Evolutionary conservation across 345 rosid species (phyloP).

Genomic region (Camelina laxa): DNA sequence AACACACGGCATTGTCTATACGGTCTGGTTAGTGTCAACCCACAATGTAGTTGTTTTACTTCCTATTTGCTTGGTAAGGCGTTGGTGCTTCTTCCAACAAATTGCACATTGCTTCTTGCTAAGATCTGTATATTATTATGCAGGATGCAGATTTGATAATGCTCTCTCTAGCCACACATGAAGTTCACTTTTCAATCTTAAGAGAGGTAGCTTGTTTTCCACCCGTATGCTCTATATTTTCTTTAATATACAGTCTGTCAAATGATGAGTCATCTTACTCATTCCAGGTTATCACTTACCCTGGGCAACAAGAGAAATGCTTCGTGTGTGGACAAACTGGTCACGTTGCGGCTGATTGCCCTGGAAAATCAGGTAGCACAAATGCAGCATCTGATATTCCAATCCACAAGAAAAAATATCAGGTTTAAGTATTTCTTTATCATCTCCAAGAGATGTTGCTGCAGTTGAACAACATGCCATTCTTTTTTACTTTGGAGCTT

Average conservation of each 20-base stretch:
- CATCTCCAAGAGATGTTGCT: conserved; percentile 16
- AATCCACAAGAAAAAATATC: conserved; percentile 96
- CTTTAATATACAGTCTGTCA: conserved; percentile 21
- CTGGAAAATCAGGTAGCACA: conserved; percentile 61
- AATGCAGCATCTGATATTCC: conserved; percentile 70
- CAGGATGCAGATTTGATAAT: conserved; percentile 99
- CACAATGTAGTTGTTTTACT: conserved; percentile 11
- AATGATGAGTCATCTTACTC: conserved; percentile 4
- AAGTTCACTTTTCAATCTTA: conserved; percentile 94
- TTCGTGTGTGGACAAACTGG: conserved; percentile 91
- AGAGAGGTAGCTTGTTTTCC: conserved; percentile 72
- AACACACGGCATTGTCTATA: conserved; percentile 93
- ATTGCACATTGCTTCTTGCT: neutral
- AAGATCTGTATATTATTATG: conserved; percentile 34
- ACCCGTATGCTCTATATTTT: conserved; percentile 4
- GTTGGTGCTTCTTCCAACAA: conserved; percentile 27
- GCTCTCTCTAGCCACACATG: conserved; percentile 96
- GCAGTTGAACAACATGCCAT: conserved; percentile 13
- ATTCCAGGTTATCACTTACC: conserved; percentile 72
- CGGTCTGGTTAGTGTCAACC: conserved; percentile 71
- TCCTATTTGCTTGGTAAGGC: conserved; percentile 15
- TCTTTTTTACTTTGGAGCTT: neutral
- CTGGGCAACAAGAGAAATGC: conserved; percentile 97
- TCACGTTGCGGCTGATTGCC: conserved; percentile 96
- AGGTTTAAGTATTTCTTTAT: conserved; percentile 56